A percentile compares a stretch with the other conserved stretches of the same genome.
phyloP scores from a whole-genome alignment of 257 asterid genomes.

The Echium plantagineum region DNA sequence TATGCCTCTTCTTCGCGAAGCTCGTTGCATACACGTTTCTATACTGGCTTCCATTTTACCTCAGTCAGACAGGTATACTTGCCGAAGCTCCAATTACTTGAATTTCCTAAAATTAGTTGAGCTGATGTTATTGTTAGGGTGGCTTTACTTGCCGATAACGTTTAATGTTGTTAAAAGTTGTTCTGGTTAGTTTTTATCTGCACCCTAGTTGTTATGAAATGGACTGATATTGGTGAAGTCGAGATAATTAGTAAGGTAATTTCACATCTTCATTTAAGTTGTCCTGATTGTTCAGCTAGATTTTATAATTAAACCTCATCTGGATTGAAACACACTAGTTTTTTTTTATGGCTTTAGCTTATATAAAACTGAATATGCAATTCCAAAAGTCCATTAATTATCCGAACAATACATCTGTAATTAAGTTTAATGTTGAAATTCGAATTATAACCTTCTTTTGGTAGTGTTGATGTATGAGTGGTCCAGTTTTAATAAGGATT shows the following conservation, averaged over 20 bases:
- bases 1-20: conserved; percentile 9
- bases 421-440: no score
- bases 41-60: neutral
- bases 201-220: neutral
- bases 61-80: neutral
- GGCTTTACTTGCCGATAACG: neutral
- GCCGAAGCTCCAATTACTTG: neutral
- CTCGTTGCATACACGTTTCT: conserved; percentile 4
- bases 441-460: no score
- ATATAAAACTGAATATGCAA: neutral
- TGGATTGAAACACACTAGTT: neutral
- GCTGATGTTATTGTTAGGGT: neutral
- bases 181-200: neutral
- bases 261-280: neutral
- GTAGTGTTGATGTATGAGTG: no score
- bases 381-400: neutral
- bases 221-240: no score
- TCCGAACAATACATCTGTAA: neutral
- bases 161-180: neutral
- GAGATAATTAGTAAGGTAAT: neutral
- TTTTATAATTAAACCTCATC: neutral
- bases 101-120: neutral
- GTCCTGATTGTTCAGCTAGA: neutral
- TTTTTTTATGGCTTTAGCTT: no score
- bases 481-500: no score